Base-by-base conservation (phyloP, 108 stramenopile genomes). In the Ochromonas danica region DNA sequence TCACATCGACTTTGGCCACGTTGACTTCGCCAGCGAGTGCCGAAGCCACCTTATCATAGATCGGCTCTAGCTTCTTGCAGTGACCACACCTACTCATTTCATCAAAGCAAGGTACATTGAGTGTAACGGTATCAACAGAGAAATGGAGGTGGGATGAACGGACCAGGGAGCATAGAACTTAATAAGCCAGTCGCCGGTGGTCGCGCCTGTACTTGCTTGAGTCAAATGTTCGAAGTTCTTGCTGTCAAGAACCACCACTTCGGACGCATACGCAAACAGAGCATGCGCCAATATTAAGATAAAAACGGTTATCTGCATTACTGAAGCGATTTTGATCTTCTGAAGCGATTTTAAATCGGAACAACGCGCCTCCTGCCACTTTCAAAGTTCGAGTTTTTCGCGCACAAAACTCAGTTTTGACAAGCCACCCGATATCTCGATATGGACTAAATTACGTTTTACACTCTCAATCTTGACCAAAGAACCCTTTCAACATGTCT, bases 111-210 rank as follows among this genome's bases (percentile, higher is more conserved):
- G n/a, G n/a, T n/a, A n/a, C n/a, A n/a, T n/a, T n/a, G n/a, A n/a
- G n/a, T n/a, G n/a, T n/a, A n/a, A n/a, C n/a, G n/a, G n/a, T n/a
- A n/a, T n/a, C n/a, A n/a, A n/a, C n/a, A n/a, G n/a, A n/a, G n/a
- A n/a, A n/a, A n/a, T n/a, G n/a, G n/a, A n/a, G n/a, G n/a, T n/a
- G 22, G 22, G 45, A 51, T 14, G 6, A 6, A 51, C 22, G 6
- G 6, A 51, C 85, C 85, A 84, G 25, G 85, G 84, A 41, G 85
- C 83, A 63, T 84, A 85, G 79, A 85, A 85, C 61, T 81, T 79
- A 31, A 85, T 79, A 38, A 85, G 78, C 86, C 85, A 87, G 61
- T 87, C 86, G 40, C 86, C 86, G 1, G 86, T 87, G 2, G 86
- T 87, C 1, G 86, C 86, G 0, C 86, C 85, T 31, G 86, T 87